These are phyloP conservation scores for Purpureocillium takamizusanense DNA, from an alignment of 2,329 filamentous ascomycete genomes.

Conservation along the genomic window DNA sequence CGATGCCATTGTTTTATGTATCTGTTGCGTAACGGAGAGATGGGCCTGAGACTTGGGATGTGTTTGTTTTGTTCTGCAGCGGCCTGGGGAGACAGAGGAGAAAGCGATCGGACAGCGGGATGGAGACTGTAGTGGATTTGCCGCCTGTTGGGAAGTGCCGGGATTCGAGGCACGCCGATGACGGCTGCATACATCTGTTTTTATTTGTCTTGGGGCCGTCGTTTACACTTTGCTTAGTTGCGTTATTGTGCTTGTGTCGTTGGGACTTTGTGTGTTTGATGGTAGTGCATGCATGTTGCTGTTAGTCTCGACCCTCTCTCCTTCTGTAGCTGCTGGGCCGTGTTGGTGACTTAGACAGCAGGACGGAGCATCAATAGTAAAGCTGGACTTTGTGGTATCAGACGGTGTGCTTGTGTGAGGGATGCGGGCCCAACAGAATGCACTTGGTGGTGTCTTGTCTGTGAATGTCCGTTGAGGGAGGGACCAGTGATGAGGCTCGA, in stretches of 20 bases:
- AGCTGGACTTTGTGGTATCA: no score
- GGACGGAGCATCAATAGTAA: no score
- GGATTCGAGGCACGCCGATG: slow-evolving; percentile 28
- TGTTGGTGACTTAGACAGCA: neutral
- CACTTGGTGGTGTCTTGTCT: no score
- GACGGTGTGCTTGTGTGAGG: no score
- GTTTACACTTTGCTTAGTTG: neutral
- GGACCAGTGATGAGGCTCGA: no score
- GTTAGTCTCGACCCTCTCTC: no score
- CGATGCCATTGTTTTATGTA: slow-evolving; percentile 23
- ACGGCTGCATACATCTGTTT: slow-evolving; percentile 39
- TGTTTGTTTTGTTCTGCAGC: slow-evolving; percentile 11
- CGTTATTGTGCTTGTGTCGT: neutral
- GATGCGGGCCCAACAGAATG: no score
- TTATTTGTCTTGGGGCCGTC: slow-evolving; percentile 11
- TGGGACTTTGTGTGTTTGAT: neutral
- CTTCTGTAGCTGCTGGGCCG: neutral
- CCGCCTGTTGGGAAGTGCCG: slow-evolving; percentile 12
- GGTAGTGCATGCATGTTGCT: neutral
- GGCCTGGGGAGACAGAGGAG: slow-evolving; percentile 21
- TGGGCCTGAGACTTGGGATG: slow-evolving; percentile 20
- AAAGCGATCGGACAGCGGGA: slow-evolving; percentile 14
- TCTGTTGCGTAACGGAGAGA: slow-evolving; percentile 20
- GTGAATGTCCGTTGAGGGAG: no score
- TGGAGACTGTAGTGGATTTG: slow-evolving; percentile 10